Percentiles rank a stretch among this genome's conserved stretches.
Conservation (phyloP, 495 filamentous ascomycete species). For the Coniosporium apollinis region DNA sequence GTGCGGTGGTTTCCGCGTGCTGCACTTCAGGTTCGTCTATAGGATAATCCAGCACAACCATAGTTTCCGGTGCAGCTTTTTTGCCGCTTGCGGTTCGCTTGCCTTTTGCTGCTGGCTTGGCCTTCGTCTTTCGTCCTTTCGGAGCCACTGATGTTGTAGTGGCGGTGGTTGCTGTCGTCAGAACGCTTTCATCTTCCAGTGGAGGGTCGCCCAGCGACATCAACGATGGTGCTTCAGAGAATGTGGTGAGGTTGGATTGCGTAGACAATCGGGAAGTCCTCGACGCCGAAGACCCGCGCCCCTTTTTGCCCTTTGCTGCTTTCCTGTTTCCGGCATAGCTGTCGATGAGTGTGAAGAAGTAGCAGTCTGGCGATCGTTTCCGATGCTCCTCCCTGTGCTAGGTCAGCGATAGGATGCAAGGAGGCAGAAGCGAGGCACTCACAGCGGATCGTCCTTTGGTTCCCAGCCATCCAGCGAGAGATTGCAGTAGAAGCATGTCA, state of each 20-base stretch:
- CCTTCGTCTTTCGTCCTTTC: conserved; percentile 22
- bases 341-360: conserved; percentile 51
- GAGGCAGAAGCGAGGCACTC: conserved; percentile 18
- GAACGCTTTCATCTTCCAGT: conserved; percentile 51
- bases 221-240: conserved; percentile 36
- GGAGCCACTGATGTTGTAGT: conserved; percentile 37
- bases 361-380: conserved; percentile 57
- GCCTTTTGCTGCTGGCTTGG: conserved; percentile 10
- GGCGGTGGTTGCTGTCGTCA: conserved; percentile 38
- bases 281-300: conserved; percentile 49
- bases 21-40: neutral
- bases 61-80: neutral
- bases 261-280: conserved; percentile 39
- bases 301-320: conserved; percentile 30
- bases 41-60: conserved; percentile 2
- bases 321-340: conserved; percentile 20
- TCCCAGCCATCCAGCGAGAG: conserved; percentile 85
- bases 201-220: conserved; percentile 17
- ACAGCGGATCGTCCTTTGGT: conserved; percentile 73
- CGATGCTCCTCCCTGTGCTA: conserved; percentile 62
- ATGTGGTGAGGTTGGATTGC: conserved; percentile 40
- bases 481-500: conserved; percentile 75
- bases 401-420: conserved; percentile 17
- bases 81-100: conserved; percentile 24
- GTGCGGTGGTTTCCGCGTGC: conserved; percentile 4